Evolutionary conservation across 805 yeast genomes (phyloP).

Genomic region (Middelhovenomyces tepae): DNA sequence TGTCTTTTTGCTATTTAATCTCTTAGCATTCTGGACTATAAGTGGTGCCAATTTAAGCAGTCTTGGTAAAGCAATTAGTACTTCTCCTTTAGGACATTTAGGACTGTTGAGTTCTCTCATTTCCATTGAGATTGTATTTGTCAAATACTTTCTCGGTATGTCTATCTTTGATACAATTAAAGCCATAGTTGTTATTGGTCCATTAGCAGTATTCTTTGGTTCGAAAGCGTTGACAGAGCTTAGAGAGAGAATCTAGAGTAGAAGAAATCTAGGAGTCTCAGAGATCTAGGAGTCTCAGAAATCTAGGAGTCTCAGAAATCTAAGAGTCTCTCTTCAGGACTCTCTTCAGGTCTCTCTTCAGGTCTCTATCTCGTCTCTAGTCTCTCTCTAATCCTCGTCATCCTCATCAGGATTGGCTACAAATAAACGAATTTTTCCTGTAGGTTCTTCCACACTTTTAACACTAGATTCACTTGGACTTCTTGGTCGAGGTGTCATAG

Average conservation of each 20-base stretch:
- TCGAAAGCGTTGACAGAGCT: constrained; percentile 52
- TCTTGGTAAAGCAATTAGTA: constrained; percentile 24
- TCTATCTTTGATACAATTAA: constrained; percentile 53
- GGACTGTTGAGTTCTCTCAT: constrained; percentile 42
- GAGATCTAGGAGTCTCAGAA: not conserved
- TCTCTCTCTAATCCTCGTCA: constrained; percentile 5
- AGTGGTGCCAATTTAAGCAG: constrained; percentile 24
- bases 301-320: too few relatives aligned
- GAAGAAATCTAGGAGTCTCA: constrained; percentile 15
- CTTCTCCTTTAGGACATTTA: constrained; percentile 29
- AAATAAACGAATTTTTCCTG: constrained; percentile 28
- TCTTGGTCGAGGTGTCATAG: constrained; percentile 13
- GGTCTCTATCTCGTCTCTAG: constrained; percentile 6
- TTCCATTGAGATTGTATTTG: constrained; percentile 44
- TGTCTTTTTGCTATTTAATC: constrained; percentile 32
- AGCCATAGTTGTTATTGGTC: constrained; percentile 39
- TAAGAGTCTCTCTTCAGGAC: constrained; percentile 4
- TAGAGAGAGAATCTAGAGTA: constrained; percentile 15
- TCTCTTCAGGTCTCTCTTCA: constrained; percentile 3
- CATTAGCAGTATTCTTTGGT: constrained; percentile 52
- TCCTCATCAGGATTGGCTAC: constrained; percentile 32
- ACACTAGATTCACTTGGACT: constrained; percentile 14
- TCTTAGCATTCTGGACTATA: constrained; percentile 30
- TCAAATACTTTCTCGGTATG: constrained; percentile 49
- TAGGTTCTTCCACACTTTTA: constrained; percentile 26